Percentiles rank a stretch among this genome's conserved stretches.
Evolutionary conservation across 2,329 filamentous ascomycete species (phyloP).

Genomic region (Apiospora pterosperma): DNA sequence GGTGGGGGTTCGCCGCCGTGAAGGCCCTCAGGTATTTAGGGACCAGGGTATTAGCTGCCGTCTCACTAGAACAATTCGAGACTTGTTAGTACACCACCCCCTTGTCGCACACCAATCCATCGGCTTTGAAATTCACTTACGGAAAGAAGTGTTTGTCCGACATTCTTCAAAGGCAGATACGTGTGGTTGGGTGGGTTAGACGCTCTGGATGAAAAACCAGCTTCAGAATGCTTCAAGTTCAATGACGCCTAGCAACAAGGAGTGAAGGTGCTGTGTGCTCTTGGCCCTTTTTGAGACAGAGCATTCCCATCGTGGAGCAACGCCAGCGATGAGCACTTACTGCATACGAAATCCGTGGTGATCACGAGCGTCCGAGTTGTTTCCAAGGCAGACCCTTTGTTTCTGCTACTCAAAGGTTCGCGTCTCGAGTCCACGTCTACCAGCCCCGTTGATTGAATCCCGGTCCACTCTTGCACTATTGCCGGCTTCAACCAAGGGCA

Average conservation of each 20-base stretch:
- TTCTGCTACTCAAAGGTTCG: neutral
- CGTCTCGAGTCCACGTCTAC: neutral
- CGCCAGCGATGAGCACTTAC: too few species aligned
- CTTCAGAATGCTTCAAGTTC: neutral
- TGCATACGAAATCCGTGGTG: neutral
- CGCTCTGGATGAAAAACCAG: neutral
- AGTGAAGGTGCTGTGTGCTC: neutral
- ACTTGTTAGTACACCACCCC: neutral
- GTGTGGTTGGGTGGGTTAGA: neutral
- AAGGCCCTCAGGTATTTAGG: constrained; percentile 20
- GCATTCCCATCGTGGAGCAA: neutral
- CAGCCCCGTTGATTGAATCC: neutral
- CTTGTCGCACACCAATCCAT: neutral
- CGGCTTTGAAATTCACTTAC: neutral
- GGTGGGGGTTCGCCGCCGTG: constrained; percentile 18
- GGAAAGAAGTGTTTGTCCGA: constrained; percentile 12
- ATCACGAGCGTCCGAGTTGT: neutral
- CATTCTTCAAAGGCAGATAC: neutral
- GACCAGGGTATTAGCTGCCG: constrained; percentile 18
- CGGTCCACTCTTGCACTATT: too few species aligned
- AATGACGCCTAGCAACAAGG: neutral
- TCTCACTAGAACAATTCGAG: neutral
- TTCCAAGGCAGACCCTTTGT: neutral
- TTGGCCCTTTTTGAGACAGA: neutral
- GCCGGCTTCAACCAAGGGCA: too few species aligned